Evolutionary conservation across 352 stramenopile genomes (phyloP).

Genomic region (Aphanomyces cochlioides): DNA sequence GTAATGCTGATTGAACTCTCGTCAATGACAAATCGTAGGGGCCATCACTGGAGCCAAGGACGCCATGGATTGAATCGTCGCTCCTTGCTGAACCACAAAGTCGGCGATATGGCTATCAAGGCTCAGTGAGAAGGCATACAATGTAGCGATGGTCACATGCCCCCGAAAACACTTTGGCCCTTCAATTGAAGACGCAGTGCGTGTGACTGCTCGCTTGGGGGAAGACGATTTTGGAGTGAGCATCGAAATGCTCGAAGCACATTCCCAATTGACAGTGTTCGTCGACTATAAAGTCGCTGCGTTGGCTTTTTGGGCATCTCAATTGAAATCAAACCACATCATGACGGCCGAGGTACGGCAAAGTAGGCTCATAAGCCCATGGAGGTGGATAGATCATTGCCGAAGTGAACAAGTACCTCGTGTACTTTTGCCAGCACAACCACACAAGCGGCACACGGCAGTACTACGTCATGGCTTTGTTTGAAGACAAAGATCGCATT

Average conservation of each 20-base stretch:
- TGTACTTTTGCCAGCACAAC: neutral
- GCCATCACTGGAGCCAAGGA: too few species aligned
- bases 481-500: constrained; percentile 6
- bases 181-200: too few species aligned
- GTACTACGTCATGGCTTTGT: neutral
- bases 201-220: neutral
- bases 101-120: neutral
- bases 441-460: neutral
- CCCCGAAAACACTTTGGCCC: too few species aligned
- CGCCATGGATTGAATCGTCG: neutral
- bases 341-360: neutral
- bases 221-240: neutral
- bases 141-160: neutral
- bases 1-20: too few species aligned
- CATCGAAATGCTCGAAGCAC: neutral
- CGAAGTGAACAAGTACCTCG: neutral
- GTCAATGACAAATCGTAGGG: too few species aligned
- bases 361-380: neutral
- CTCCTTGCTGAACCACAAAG: neutral
- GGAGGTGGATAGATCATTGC: neutral
- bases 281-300: neutral
- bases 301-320: neutral
- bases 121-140: neutral
- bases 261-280: neutral
- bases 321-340: neutral